Base-by-base conservation (phyloP, 805 yeast genomes). In the Lipomyces mesembrius region DNA sequence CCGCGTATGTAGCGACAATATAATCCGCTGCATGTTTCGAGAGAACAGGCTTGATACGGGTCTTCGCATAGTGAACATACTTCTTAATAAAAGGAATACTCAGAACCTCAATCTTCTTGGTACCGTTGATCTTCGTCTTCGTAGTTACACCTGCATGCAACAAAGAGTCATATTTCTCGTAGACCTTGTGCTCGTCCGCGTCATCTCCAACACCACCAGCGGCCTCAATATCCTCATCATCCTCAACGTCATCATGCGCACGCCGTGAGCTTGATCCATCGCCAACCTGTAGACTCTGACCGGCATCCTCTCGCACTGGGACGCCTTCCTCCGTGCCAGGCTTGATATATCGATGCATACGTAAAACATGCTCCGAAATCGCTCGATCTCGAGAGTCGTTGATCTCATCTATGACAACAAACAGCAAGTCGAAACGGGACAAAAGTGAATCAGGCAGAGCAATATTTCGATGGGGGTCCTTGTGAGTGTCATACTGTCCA, bases 381-480 rank as follows among this genome's bases (percentile, higher is more conserved):
- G 87, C 81, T 75, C 98, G 84, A 76, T 95, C 98, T 75, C 89
- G 87, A 27, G 85, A 83, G 69, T 92, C 96, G 65, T 91, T 86
- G 43, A 94, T 91, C 74, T 95, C 98, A 79, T 95, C 99, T 0
- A 98, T 95, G 8, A 95, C 98, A 59, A 95, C 95, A 75, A 95
- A 95, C 61, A 95, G 79, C 76, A 95, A 84, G 84, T 95, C 99
- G 75, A 95, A 95, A 86, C 99, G 97, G 20, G 98, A 94, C 67
- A 95, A 83, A 66, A 95, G 82, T 11, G 99, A 95, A 80, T 95
- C 99, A 1, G 99, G 99, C 63, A 95, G 83, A 0, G 98, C 98
- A 74, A 95, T 95, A 77, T 95, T 95, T 77, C 91, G 90, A 78
- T 93, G 97, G 2, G 99, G 98, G 73, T 94, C 97, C 80, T 91